Percentiles rank a stretch among this genome's conserved stretches.
Evolutionary conservation across 768 basidiomycete genomes (phyloP).

Genomic region (Glaciozyma martinii): DNA sequence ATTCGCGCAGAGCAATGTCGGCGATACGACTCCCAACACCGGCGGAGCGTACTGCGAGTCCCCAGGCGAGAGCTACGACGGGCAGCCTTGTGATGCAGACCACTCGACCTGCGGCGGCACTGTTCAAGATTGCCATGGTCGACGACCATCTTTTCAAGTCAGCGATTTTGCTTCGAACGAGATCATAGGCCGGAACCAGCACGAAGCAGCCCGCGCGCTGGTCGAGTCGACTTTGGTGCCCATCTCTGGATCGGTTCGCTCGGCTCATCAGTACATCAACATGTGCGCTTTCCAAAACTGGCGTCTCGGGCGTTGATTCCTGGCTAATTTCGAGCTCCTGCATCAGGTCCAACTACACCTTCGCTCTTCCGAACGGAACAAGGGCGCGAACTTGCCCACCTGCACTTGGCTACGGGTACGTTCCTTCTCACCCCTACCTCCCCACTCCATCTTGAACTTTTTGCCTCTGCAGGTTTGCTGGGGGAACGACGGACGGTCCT

Average conservation of each 20-base stretch:
- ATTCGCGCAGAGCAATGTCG: neutral
- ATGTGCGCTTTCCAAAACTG: neutral
- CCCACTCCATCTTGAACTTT: too few species aligned
- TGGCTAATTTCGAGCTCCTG: too few species aligned
- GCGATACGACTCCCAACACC: neutral
- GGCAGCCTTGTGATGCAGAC: neutral
- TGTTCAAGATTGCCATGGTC: neutral
- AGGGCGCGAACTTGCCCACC: neutral
- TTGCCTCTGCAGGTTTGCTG: neutral
- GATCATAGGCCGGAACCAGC: neutral
- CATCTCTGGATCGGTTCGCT: neutral
- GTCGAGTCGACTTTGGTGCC: neutral
- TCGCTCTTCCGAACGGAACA: neutral
- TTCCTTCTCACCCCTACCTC: neutral
- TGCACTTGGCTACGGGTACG: neutral
- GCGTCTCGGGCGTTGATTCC: too few species aligned
- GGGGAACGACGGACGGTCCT: neutral
- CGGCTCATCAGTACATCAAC: neutral
- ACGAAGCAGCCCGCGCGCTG: neutral
- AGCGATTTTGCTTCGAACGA: neutral
- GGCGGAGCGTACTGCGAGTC: neutral
- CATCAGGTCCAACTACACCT: neutral
- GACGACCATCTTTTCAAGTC: neutral
- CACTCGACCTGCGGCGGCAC: neutral
- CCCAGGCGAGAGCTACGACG: neutral